Base-by-base conservation (phyloP, 768 basidiomycete species). In the Gymnopilus junonius region DNA sequence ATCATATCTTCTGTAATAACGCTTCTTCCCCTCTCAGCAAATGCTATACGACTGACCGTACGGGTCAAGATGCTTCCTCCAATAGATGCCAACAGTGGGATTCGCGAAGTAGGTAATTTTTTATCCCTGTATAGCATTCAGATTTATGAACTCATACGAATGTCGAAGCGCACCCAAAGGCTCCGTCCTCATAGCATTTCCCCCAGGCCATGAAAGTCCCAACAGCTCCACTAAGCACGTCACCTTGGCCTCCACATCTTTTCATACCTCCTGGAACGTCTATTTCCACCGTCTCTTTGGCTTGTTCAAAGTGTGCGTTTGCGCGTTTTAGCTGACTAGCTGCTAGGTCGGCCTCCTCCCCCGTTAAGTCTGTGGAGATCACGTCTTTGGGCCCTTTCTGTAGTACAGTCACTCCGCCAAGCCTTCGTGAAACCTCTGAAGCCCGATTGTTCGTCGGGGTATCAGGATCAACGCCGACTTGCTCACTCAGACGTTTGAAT, bases 171-270 rank as follows among this genome's bases (percentile, higher is more conserved):
- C 70, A 94, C 93, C 90, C 90, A 67, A 90, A 94, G 1, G 84
- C 85, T 15, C 95, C 92, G 45, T 87, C 87, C 70, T 96, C 94
- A 73, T 93, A 99, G 69, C 93, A 94, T 73, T 91, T 92, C 4
- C 92, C 94, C 97, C 97, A 99, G 4, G 96, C 96, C 68, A 99
- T 80, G 73, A 97, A 87, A 1, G 94, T 87, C 0, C 95, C 97
- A 10, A 95, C 90, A 45, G 85, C 82, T 12, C 97, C 97, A 69
- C 90, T 92, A 59, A 99, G 74, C 37, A 99, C 88, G 76, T 99
- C 97, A 0, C 97, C 97, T 74, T 99, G 97, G 1, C 97, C 97
- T 12, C 97, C 97, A 69, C 94, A 96, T 59, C 97, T 81, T 78
- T 97, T 97, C 69, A 93, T 68, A 1, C 97, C 95, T 1, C 97